Evolutionary conservation across 257 asterid genomes (phyloP), one percentile per base, ranked within the genome.

Genomic region (Solanum piurae): DNA sequence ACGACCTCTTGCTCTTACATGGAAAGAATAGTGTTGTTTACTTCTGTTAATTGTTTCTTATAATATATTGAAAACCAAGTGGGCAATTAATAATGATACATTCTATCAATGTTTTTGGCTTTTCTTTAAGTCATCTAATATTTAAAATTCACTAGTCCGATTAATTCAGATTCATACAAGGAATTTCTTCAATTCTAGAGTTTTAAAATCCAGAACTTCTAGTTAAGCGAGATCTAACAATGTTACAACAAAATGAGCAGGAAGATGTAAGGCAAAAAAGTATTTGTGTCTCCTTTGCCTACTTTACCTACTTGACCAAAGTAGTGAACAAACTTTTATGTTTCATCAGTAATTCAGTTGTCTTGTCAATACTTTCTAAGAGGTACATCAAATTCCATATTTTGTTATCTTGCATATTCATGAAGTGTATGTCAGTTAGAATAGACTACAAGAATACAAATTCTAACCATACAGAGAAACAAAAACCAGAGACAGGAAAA

Each of bases 1-100:
- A 84, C 73, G 75, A 36, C 89, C 89, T 62, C 89, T 3, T 58
- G 91, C 94, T 21, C 95, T 91, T 71, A 84, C 94, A 64, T 91
- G 96, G 95, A 93, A 90, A 88, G 85, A 80, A 46, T 80, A 80
- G 66, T 29, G 20, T 9, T 29, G 9, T 49, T 46, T 29, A 16
- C 69, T 62, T 23, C 14, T 62, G 3, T 23, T 21, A 21, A n/a
- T n/a, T 21, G 4, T 12, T 75, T 75, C 83, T 75, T 75, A 23
- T 62, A 23, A 76, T 76, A 33, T 40, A 40, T 23, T 12, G 34
- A 76, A 49, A n/a, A 23, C 34, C 58, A 76, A 76, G 58, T 76
- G 83, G 3, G 29, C 16, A n/a, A 7, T 76, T 2, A 11, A 37
- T 76, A 38, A 38, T 75, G 33, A 37, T 74, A 37, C 20, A 75